Conservation (phyloP, 208 protist genomes). For the Trypanosoma caninum region DNA sequence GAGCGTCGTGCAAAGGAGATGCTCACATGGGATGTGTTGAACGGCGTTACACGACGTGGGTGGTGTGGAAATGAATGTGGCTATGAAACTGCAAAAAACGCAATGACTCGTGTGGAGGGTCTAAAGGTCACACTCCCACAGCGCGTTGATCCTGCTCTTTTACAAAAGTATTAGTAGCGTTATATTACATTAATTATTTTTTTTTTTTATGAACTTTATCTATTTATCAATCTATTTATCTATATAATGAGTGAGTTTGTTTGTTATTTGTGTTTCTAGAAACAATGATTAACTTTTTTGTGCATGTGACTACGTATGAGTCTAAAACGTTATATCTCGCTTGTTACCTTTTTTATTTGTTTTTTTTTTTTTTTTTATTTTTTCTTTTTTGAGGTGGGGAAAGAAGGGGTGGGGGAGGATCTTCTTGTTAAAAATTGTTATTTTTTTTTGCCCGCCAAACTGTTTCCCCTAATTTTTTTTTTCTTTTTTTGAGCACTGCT, state of each 20-base stretch:
- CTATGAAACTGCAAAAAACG: slow-evolving; percentile 42
- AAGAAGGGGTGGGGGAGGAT: too few relatives aligned
- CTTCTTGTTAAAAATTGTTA: too few relatives aligned
- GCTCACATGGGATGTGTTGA: slow-evolving; percentile 90
- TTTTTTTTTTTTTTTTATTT: too few relatives aligned
- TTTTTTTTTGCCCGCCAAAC: too few relatives aligned
- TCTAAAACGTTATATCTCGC: too few relatives aligned
- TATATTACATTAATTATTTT: background rate
- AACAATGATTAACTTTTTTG: too few relatives aligned
- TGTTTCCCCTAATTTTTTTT: too few relatives aligned
- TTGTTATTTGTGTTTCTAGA: background rate
- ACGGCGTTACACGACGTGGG: slow-evolving; percentile 69
- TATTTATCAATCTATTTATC: background rate
- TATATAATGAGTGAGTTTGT: background rate
- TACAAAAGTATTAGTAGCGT: slow-evolving; percentile 17
- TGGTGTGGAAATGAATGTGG: slow-evolving; percentile 85
- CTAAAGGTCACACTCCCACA: slow-evolving; percentile 54
- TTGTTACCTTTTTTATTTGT: too few relatives aligned
- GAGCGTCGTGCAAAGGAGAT: slow-evolving; percentile 42
- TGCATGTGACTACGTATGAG: too few relatives aligned
- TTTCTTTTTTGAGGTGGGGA: too few relatives aligned
- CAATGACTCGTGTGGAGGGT: slow-evolving; percentile 49
- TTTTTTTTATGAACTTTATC: background rate
- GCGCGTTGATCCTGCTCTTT: background rate
- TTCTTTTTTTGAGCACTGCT: too few relatives aligned